Evolutionary conservation across 768 basidiomycete genomes (phyloP), one percentile per base, ranked within the genome.

Genomic region (Baorangia bicolor): DNA sequence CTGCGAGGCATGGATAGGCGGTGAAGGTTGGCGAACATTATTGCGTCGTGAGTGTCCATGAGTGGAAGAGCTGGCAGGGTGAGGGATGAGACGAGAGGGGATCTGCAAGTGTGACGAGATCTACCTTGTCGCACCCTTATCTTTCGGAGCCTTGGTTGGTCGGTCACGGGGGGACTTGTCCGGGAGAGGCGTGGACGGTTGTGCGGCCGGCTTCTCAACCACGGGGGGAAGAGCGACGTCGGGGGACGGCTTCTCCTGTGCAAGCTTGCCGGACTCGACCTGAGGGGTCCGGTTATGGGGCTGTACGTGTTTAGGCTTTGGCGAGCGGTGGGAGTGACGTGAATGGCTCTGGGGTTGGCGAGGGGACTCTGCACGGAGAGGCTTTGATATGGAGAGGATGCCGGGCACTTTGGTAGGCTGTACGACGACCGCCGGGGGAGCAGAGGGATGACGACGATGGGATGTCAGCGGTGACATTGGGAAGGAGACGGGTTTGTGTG

Each of bases 321-420:
- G 73, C 14, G 74, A 68, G 54, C 68, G 64, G 43, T 71, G 71
- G 25, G 71, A 65, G 28, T 72, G 63, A 13, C 74, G 70, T 23
- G 73, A 57, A 34, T 73, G 72, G 30, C 66, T 62, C 52, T 74
- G 75, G 27, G 71, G 67, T 0, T 70, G 72, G 42, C 74, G 73
- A 8, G 71, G 73, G 0, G 68, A 58, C 7, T 69, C 65, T 45
- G 69, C 65, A 34, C 73, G 72, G 42, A 40, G 50, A 13, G 84
- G 84, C 76, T 84, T 87, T 51, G 86, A 82, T 47, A 91, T 77
- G 45, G 84, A 81, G 49, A 91, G 79, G 10, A 91, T 78, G 66
- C 89, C 89, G 0, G 88, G 89, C 0, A 83, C 88, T 51, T 80
- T 79, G 13, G 89, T 88, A 4, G 89, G 83, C 68, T 88, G 86